Evolutionary conservation across 1,284 basidiomycete species (phyloP).

Genomic region (Mycosarcoma maydis): DNA sequence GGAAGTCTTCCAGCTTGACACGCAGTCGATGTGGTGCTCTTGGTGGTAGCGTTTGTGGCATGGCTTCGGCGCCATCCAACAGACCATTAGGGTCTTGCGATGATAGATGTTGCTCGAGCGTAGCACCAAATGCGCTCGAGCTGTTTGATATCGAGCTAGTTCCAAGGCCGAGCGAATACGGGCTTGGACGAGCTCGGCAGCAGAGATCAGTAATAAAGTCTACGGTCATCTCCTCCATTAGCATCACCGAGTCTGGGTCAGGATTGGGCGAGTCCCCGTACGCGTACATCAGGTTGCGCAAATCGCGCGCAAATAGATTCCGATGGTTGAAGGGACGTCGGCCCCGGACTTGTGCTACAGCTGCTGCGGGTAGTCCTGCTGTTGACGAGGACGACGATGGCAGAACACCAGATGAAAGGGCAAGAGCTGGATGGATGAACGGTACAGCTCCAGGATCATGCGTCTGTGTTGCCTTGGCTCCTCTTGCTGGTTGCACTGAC

Average conservation of each 20-base stretch:
- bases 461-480: slow-evolving; percentile 12
- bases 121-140: slow-evolving; percentile 28
- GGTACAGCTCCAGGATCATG: slow-evolving; percentile 21
- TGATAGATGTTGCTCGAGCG: slow-evolving; percentile 18
- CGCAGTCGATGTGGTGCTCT: slow-evolving; percentile 49
- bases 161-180: slow-evolving; percentile 51
- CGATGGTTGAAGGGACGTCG: slow-evolving; percentile 56
- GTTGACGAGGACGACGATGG: slow-evolving; percentile 15
- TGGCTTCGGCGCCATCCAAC: slow-evolving; percentile 12
- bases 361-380: slow-evolving; percentile 15
- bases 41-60: slow-evolving; percentile 28
- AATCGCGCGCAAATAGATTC: slow-evolving; percentile 53
- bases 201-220: slow-evolving; percentile 86
- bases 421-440: slow-evolving; percentile 46
- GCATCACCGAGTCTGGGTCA: slow-evolving; percentile 82
- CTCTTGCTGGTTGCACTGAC: slow-evolving; percentile 14
- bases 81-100: slow-evolving; percentile 20
- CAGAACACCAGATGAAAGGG: slow-evolving; percentile 18
- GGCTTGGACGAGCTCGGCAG: slow-evolving; percentile 70
- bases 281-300: slow-evolving; percentile 90
- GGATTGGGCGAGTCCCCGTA: slow-evolving; percentile 91
- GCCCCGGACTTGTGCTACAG: slow-evolving; percentile 26
- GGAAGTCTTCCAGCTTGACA: slow-evolving; percentile 64
- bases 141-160: slow-evolving; percentile 44
- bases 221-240: slow-evolving; percentile 92